Conservation (phyloP, 164 flowering plant genomes). For the Stephania yunnanensis region DNA sequence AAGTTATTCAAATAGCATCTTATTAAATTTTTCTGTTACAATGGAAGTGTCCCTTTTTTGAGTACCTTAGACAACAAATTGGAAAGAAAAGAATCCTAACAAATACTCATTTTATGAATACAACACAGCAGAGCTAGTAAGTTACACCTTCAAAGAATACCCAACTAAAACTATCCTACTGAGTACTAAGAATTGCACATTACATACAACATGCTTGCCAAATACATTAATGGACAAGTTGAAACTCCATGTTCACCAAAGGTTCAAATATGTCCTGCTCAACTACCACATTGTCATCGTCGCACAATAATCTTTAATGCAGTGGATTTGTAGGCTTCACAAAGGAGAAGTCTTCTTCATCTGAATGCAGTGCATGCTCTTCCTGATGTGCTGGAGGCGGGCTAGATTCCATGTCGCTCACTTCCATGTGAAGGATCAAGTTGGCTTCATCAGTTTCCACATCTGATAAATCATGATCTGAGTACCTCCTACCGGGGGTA, state of each 20-base stretch:
- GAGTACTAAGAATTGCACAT: neutral
- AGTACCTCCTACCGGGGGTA: slow-evolving; percentile 6
- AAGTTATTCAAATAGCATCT: no score
- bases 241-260: neutral
- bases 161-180: neutral
- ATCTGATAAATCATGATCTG: slow-evolving; percentile 25
- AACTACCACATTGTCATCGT: no score
- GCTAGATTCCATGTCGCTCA: slow-evolving; percentile 7
- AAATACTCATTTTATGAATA: neutral
- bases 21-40: no score
- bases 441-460: slow-evolving; percentile 28
- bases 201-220: neutral
- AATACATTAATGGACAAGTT: neutral
- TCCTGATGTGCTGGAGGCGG: neutral
- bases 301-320: neutral
- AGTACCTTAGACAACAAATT: no score
- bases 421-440: slow-evolving; percentile 19
- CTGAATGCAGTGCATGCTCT: neutral
- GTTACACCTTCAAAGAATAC: neutral
- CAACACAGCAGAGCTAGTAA: neutral
- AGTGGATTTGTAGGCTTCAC: slow-evolving; percentile 3
- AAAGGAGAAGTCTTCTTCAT: slow-evolving; percentile 17
- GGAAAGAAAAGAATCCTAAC: neutral
- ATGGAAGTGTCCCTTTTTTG: no score
- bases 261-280: neutral